Evolutionary conservation across 352 stramenopile genomes (phyloP), one percentile per base, ranked within the genome.

Genomic region (Globisporangium cederbergense): DNA sequence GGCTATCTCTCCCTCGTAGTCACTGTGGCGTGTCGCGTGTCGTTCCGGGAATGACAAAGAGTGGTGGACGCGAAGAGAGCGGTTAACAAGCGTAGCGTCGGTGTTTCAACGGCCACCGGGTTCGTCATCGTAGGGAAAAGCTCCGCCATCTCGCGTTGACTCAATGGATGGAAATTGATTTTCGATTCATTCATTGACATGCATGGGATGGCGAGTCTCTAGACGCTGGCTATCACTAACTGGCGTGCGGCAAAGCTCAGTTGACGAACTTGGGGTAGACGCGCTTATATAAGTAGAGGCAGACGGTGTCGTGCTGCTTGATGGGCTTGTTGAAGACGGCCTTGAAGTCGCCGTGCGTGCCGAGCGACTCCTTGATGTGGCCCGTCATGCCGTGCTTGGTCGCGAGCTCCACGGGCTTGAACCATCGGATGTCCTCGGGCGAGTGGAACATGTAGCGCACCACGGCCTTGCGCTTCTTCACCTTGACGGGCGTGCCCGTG

Each of bases 361-460:
- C 98, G 42, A 99, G 81, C 57, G 97, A 98, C 65, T 99, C 92
- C 60, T 97, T 93, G 71, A 99, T 99, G 73, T 99, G 97, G 62
- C 97, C 97, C 58, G 95, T 97, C 61, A 99, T 81, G 46, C 98
- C 98, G 75, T 99, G 95, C 78, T 99, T 99, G 54, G 97, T 99
- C 52, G 81, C 83, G 36, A 99, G 81, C 70, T 98, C 96, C 30
- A 99, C 95, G 14, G 97, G 97, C 72, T 98, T 98, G 81, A 99
- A 99, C 96, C 96, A 99, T 66, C 83, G 91, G 2, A 99, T 90
- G 76, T 99, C 97, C 65, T 99, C 96, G 6, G 97, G 97, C 76
- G 98, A 97, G 77, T 98, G 97, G 84, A 99, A 99, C 97, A 99
- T 99, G 86, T 99, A 98, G 53, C 98, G 98, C 28, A 99, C 88